A percentile compares a stretch with the other conserved stretches of the same genome.
These are phyloP conservation scores for Fusarium sp. DNA, from an alignment of 2,329 filamentous ascomycete species.

Conservation along the genomic window DNA sequence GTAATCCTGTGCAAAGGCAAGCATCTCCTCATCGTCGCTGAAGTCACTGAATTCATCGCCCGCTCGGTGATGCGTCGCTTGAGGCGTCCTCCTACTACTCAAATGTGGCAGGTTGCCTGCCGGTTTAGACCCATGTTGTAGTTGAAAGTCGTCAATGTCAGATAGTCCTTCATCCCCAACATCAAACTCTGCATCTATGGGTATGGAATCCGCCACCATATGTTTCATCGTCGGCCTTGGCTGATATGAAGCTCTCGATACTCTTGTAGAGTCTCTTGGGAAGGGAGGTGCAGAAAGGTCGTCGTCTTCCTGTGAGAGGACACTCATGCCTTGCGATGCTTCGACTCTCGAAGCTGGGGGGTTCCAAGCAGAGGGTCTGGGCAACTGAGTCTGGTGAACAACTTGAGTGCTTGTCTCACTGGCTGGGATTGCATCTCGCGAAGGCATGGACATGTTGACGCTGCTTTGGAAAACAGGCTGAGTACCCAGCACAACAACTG, in stretches of 20 bases:
- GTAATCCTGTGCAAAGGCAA: constrained; percentile 63
- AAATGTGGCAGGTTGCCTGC: constrained; percentile 13
- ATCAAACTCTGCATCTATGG: constrained; percentile 38
- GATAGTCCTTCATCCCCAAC: constrained; percentile 46
- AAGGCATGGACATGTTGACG: constrained; percentile 50
- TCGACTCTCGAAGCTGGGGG: constrained; percentile 35
- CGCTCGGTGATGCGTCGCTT: constrained; percentile 36
- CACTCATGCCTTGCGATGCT: constrained; percentile 33
- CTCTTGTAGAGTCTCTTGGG: constrained; percentile 38
- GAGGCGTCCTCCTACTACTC: constrained; percentile 29
- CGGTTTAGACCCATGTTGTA: constrained; percentile 24
- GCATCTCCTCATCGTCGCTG: constrained; percentile 63
- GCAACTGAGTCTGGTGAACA: constrained; percentile 63
- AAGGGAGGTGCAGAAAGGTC: constrained; percentile 40
- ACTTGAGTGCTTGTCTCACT: constrained; percentile 58
- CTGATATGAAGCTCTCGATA: constrained; percentile 11
- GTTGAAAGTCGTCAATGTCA: constrained; percentile 47
- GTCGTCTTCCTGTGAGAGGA: constrained; percentile 44
- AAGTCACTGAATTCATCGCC: constrained; percentile 59
- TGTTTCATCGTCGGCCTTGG: constrained; percentile 13
- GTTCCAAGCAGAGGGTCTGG: constrained; percentile 44
- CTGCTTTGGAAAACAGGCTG: constrained; percentile 51
- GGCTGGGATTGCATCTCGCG: constrained; percentile 48
- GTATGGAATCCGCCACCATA: constrained; percentile 7
- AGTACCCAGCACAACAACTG: constrained; percentile 57